Conservation (phyloP, 2,329 filamentous ascomycete genomes). For the Sordariomycetes sp. region DNA sequence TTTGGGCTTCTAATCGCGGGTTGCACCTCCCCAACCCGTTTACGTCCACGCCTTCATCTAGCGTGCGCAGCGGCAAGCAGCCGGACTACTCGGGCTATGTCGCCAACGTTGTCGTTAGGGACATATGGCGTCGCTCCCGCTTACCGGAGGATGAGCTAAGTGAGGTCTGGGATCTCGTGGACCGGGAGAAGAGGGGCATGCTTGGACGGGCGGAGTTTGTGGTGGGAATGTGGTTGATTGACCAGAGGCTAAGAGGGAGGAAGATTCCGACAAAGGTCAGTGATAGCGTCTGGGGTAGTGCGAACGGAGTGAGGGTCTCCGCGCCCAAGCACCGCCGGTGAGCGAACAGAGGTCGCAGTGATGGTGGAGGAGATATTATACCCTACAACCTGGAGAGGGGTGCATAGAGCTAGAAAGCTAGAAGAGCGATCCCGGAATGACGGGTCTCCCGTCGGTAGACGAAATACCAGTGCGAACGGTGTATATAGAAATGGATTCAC, state of each 20-base stretch:
- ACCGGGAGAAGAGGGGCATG: slow-evolving; percentile 42
- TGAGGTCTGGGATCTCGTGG: slow-evolving; percentile 71
- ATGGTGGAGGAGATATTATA: too few species aligned
- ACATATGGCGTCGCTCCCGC: slow-evolving; percentile 67
- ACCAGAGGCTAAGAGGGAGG: slow-evolving; percentile 69
- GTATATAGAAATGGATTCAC: too few species aligned
- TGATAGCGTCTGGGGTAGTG: slow-evolving; percentile 70
- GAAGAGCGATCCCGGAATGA: neutral
- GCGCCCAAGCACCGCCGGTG: slow-evolving; percentile 16
- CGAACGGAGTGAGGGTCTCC: slow-evolving; percentile 32
- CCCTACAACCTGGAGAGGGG: too few species aligned
- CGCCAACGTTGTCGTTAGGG: slow-evolving; percentile 57
- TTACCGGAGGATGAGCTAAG: slow-evolving; percentile 59
- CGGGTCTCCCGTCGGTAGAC: too few species aligned
- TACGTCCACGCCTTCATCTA: slow-evolving; percentile 5
- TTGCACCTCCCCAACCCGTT: slow-evolving; percentile 27
- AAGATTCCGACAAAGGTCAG: slow-evolving; percentile 66
- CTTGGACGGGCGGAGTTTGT: slow-evolving; percentile 66
- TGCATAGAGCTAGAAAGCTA: neutral
- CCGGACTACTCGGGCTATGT: slow-evolving; percentile 53
- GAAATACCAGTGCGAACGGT: too few species aligned
- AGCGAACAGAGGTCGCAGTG: too few species aligned
- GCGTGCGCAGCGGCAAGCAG: slow-evolving; percentile 13
- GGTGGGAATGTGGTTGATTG: slow-evolving; percentile 74
- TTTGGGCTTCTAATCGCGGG: slow-evolving; percentile 77